Percentiles rank a stretch among this genome's conserved stretches.
phyloP scores from a whole-genome alignment of 2,329 filamentous ascomycete species.

The Exophiala alcalophila region DNA sequence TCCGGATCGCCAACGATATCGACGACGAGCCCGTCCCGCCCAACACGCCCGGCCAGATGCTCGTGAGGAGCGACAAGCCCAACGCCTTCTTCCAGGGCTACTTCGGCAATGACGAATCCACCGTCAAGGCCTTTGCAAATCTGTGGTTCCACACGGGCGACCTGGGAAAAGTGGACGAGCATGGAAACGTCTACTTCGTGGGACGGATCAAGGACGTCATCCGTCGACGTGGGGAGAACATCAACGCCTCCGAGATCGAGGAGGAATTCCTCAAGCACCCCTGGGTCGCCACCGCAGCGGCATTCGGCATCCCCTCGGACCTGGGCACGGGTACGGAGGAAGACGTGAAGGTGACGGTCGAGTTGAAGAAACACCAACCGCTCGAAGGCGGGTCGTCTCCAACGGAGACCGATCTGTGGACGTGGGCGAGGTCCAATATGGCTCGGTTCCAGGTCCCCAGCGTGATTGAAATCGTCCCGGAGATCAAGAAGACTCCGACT shows the following conservation, averaged over 20 bases:
- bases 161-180: constrained; percentile 67
- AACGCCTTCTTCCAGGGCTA: constrained; percentile 22
- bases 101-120: constrained; percentile 8
- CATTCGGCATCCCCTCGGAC: constrained; percentile 15
- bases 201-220: constrained; percentile 73
- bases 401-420: constrained; percentile 6
- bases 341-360: constrained; percentile 17
- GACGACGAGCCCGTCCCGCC: constrained; percentile 14
- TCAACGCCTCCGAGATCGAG: constrained; percentile 87
- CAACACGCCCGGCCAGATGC: constrained; percentile 16
- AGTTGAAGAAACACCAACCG: constrained; percentile 1
- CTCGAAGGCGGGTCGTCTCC: too few species aligned
- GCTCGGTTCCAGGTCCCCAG: constrained; percentile 18
- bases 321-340: constrained; percentile 20
- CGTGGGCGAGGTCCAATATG: constrained; percentile 8
- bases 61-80: constrained; percentile 16
- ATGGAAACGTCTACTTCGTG: constrained; percentile 21
- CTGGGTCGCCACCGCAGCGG: constrained; percentile 11
- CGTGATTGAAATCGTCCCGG: constrained; percentile 15
- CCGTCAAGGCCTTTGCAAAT: constrained; percentile 33
- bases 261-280: constrained; percentile 45
- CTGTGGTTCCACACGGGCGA: constrained; percentile 90
- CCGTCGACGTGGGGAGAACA: constrained; percentile 90
- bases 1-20: constrained; percentile 15
- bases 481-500: constrained; percentile 16